phyloP scores from a whole-genome alignment of 2,329 filamentous ascomycete species.

The Scedosporium aurantiacum region DNA sequence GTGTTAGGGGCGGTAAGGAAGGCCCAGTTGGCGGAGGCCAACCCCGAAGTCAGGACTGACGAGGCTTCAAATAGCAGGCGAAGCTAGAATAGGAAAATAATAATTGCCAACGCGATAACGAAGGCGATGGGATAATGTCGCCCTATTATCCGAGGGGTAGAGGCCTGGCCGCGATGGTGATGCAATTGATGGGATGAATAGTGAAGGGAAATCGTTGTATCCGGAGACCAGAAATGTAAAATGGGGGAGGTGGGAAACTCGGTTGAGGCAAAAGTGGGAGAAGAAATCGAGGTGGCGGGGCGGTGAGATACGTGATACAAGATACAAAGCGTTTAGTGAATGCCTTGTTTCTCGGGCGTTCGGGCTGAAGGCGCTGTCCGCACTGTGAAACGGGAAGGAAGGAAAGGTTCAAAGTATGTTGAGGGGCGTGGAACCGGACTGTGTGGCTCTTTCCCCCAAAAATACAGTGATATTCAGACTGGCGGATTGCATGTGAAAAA shows the following conservation, averaged over 20 bases:
- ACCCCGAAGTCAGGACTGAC: neutral
- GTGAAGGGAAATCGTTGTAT: conserved; percentile 27
- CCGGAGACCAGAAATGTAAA: conserved; percentile 16
- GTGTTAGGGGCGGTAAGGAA: neutral
- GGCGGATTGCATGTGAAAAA: neutral
- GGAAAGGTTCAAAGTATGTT: neutral
- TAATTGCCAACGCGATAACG: conserved; percentile 3
- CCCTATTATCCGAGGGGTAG: conserved; percentile 17
- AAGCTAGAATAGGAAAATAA: neutral
- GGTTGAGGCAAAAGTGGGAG: neutral
- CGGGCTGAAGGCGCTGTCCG: neutral
- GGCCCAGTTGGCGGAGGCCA: conserved; percentile 4
- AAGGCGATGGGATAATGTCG: neutral
- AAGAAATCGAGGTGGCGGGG: conserved; percentile 4
- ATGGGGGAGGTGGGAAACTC: conserved; percentile 1
- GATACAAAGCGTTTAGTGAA: neutral
- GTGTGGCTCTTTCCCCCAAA: neutral
- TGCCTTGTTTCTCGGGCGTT: neutral
- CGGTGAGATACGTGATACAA: neutral
- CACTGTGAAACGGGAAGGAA: neutral
- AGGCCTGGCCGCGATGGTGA: conserved; percentile 17
- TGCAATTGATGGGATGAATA: conserved; percentile 11
- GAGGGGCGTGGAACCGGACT: neutral
- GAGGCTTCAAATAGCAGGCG: neutral
- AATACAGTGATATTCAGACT: neutral